Base-by-base conservation (phyloP, 2,329 filamentous ascomycete species). In the Cercospora sesami region DNA sequence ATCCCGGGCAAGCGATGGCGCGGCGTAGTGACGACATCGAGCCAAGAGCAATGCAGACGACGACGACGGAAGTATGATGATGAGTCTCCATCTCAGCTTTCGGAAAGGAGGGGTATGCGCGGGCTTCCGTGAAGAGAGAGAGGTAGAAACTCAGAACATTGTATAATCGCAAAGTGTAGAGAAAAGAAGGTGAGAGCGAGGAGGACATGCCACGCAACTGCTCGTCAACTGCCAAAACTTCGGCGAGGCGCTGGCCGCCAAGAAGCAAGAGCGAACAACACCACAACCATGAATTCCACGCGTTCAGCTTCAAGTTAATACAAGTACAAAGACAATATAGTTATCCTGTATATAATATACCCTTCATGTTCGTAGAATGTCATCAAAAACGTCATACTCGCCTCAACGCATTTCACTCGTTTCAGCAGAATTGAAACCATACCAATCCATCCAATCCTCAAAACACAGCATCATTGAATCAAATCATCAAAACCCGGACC, bases 401-500 rank as follows among this genome's bases (percentile, higher is more conserved):
- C 42, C 45, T 39, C 42, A 45, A 63, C 53, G 31, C 63, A 59
- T 64, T 51, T 28, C 62, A 30, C 51, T 58, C 66, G 42, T 48
- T 30, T 28, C 53, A 33, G 48, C 2, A 42, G 12, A n/a, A 48
- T 8, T 7, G 39, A 42, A 45, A 10, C 16, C 12, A 42, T 16
- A 42, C 9, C 31, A 33, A 26, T 26, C 26, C 26, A 33, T 4
- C 31, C 31, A 33, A 33, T 33, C 31, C 31, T 33, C 31, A 30
- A 33, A 45, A 45, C 39, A 45, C 39, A 45, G 4, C 39, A 14
- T 9, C 39, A 7, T 21, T 45, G 7, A 48, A 12, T 48, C 45
- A 30, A 39, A 39, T 53, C 30, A 9, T 68, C 68, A 75, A 64
- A 73, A 71, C 26, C 64, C 68, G 62, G 69, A 68, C 66, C 72